Evolutionary conservation across 202 grass and related monocot genomes (phyloP).

Genomic region (Zizania palustris): DNA sequence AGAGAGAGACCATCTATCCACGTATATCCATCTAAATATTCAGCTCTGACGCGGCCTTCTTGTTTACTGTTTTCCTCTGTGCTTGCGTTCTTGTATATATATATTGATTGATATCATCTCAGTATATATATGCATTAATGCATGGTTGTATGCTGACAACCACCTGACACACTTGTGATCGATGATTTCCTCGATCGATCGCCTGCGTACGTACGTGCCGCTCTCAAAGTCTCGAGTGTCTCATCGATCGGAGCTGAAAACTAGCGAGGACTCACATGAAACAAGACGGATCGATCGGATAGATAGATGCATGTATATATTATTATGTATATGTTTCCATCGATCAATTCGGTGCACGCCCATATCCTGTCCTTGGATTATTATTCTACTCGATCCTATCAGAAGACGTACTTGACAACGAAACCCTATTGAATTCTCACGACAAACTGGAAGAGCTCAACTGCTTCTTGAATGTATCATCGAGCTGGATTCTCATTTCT

Average conservation of each 20-base stretch:
- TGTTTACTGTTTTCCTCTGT: conserved; percentile 39
- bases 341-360: conserved; percentile 31
- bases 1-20: too few relatives aligned
- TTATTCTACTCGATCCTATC: too few relatives aligned
- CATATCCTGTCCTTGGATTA: not conserved
- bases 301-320: too few relatives aligned
- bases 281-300: conserved; percentile 47
- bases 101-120: too few relatives aligned
- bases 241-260: conserved; percentile 9
- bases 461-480: too few relatives aligned
- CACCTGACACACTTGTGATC: conserved; percentile 26
- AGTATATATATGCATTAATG: not conserved
- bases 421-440: not conserved
- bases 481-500: too few relatives aligned
- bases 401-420: too few relatives aligned
- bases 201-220: not conserved
- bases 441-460: conserved; percentile 1
- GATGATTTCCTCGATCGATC: conserved; percentile 27
- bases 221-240: not conserved
- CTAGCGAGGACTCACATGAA: conserved; percentile 16
- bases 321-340: conserved; percentile 15
- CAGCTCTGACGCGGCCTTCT: conserved; percentile 28
- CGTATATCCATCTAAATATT: not conserved
- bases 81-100: conserved; percentile 24
- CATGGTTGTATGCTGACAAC: conserved; percentile 35